Base-by-base conservation (phyloP, 164 flowering plant species). In the Magnolia sinica region DNA sequence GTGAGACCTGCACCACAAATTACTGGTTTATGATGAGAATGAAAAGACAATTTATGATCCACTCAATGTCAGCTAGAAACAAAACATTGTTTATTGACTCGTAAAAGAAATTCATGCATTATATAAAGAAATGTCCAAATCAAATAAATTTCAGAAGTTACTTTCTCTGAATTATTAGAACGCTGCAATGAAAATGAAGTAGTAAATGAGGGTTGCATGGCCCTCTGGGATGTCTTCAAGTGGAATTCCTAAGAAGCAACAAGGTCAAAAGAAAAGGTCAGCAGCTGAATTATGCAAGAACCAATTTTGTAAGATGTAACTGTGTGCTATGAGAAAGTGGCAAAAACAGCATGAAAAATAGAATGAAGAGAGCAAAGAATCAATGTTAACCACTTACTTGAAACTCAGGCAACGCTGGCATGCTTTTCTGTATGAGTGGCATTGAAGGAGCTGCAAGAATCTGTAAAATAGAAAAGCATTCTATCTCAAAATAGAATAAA, bases 391-490 rank as follows among this genome's bases (percentile, higher is more conserved):
- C 4, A 82, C 89, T 72, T 74, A 91, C 98, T 65, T 92, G 95
- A 86, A 91, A 92, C 71, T 87, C 87, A 14, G 95, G 97, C 82
- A 87, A 70, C 61, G 76, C 83, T 71, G 90, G 97, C 50, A 81
- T 86, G 83, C 90, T 91, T 82, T 86, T 89, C 73, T 87, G 87
- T 11, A 85, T 87, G 20, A 86, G 83, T 69, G 89, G 87, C 74
- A 89, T 69, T 14, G 91, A 84, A 81, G 95, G 97, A 71, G 90
- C 91, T 80, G 91, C 87, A 6, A 91, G 86, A 83, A 94, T 91
- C 97, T 92, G 82, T 67, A 82, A 10, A 65, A 20, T 63, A 1
- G 14, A 19, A 51, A 4, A 55, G 8, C 61, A 16, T 55, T 2
- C 18, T 27, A 55, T 55, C 61, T 11, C 2, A 55, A 55, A 55